Evolutionary conservation across 768 basidiomycete species (phyloP), one percentile per base, ranked within the genome.

Genomic region (Botryobasidium botryosum): DNA sequence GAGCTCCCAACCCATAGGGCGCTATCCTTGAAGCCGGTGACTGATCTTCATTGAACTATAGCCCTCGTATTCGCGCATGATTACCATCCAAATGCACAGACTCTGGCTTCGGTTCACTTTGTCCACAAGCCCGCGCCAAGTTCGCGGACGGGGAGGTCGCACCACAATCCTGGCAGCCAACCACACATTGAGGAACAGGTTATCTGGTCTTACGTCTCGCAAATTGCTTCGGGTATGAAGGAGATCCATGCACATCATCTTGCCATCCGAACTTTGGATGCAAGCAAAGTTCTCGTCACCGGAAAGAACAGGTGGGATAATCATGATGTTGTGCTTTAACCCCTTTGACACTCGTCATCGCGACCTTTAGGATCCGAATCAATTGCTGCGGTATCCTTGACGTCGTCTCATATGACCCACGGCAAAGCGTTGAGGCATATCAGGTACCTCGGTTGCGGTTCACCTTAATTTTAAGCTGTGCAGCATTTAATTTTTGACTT

Each of bases 11-110:
- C 51, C 23, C 12, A 40, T 46, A 27, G 10, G 42, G 36, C 6
- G 33, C 23, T 21, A 49, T 37, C 20, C 45, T 28, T 32, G 5
- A 37, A 47, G 40, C 6, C 24, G 3, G 23, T 44, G 6, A 40
- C 32, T 31, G 10, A 13, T 40, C n/a, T 28, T n/a, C 44, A 44
- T 47, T 53, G 35, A 27, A 35, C 28, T 35, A 17, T 48, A 91
- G 91, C 94, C 6, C 71, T 99, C 24, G 76, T 97, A 27, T 79
- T 97, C 15, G 84, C 80, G 0, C 94, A 90, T 56, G 77, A 86
- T 31, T 96, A 85, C 58, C 76, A 90, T 55, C 76, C 94, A 0
- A 74, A 78, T 51, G 72, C 88, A 1, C 70, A 75, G 50, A 94
- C 88, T 0, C 70, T 99, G 18, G 60, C 56, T 32, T 17, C 21